phyloP scores from a whole-genome alignment of 176 grass and related monocot genomes.

The Oryza officinalis region DNA sequence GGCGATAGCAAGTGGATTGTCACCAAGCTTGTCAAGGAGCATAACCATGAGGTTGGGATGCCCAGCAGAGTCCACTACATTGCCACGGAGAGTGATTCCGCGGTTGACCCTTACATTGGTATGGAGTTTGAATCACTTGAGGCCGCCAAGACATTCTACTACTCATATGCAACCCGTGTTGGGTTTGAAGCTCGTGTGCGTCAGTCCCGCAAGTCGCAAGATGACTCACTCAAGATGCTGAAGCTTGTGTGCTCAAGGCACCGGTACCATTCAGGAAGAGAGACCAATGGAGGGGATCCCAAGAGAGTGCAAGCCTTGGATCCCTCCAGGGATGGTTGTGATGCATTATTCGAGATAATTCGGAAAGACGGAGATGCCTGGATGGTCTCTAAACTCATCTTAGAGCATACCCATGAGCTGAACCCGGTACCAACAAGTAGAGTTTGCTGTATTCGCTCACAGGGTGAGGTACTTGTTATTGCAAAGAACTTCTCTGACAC shows the following conservation, averaged over 20 bases:
- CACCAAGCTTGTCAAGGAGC: conserved; percentile 93
- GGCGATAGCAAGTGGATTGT: conserved; percentile 81
- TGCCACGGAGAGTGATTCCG: conserved; percentile 60
- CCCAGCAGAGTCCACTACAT: conserved; percentile 77
- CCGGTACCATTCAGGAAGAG: conserved; percentile 80
- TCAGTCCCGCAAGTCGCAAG: conserved; percentile 80
- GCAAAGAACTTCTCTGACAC: conserved; percentile 96
- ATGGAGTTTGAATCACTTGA: conserved; percentile 92
- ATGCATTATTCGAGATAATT: conserved; percentile 92
- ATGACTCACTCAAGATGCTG: conserved; percentile 93
- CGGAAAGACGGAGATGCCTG: conserved; percentile 80
- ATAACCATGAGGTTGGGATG: conserved; percentile 84
- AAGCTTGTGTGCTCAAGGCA: conserved; percentile 98
- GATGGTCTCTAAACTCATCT: conserved; percentile 77
- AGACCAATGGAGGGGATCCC: conserved; percentile 55
- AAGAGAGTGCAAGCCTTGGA: conserved; percentile 54
- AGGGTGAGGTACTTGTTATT: conserved; percentile 91
- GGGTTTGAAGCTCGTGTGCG: conserved; percentile 92
- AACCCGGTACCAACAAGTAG: conserved; percentile 56
- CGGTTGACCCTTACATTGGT: conserved; percentile 68
- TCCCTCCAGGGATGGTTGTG: conserved; percentile 60
- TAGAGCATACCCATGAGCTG: conserved; percentile 88
- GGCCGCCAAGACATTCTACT: conserved; percentile 83
- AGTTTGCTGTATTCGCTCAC: conserved; percentile 85
- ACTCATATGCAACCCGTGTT: conserved; percentile 71